phyloP scores from a whole-genome alignment of 2,329 filamentous ascomycete genomes.

The Fusarium algeriense region DNA sequence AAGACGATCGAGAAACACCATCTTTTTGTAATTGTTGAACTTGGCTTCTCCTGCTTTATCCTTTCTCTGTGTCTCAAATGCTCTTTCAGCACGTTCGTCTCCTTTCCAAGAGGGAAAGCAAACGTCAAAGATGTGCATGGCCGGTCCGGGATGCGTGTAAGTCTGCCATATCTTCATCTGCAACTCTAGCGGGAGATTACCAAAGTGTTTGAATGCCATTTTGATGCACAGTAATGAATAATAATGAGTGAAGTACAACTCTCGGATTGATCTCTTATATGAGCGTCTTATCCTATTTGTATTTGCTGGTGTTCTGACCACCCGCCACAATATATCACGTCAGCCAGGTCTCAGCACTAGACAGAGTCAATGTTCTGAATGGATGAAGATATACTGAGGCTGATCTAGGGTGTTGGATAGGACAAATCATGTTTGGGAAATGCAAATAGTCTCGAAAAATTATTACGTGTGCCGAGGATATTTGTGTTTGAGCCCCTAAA shows the following conservation, averaged over 20 bases:
- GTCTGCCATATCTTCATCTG: slow-evolving; percentile 44
- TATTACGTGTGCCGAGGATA: not conserved
- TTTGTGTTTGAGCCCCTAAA: not conserved
- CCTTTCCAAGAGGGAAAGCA: slow-evolving; percentile 45
- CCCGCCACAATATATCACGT: not conserved
- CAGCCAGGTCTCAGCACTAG: slow-evolving; percentile 35
- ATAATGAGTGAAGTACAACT: too few relatives aligned
- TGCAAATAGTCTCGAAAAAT: not conserved
- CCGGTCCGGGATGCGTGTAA: slow-evolving; percentile 27
- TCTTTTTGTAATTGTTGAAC: slow-evolving; percentile 30
- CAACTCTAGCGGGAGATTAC: slow-evolving; percentile 40
- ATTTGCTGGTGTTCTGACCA: not conserved
- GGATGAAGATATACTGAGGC: not conserved
- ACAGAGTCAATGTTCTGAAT: not conserved
- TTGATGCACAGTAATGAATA: not conserved
- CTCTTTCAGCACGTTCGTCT: slow-evolving; percentile 18
- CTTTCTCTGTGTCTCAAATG: slow-evolving; percentile 16
- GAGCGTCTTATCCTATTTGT: not conserved
- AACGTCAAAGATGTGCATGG: slow-evolving; percentile 49
- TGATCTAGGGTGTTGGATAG: not conserved
- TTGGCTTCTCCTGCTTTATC: slow-evolving; percentile 3
- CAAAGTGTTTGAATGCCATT: slow-evolving; percentile 43
- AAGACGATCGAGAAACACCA: slow-evolving; percentile 39
- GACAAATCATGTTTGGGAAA: not conserved
- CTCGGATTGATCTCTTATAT: not conserved